Evolutionary conservation across 192 early-diverging fungal genomes (phyloP).

Genomic region (Coemansia sp.): DNA sequence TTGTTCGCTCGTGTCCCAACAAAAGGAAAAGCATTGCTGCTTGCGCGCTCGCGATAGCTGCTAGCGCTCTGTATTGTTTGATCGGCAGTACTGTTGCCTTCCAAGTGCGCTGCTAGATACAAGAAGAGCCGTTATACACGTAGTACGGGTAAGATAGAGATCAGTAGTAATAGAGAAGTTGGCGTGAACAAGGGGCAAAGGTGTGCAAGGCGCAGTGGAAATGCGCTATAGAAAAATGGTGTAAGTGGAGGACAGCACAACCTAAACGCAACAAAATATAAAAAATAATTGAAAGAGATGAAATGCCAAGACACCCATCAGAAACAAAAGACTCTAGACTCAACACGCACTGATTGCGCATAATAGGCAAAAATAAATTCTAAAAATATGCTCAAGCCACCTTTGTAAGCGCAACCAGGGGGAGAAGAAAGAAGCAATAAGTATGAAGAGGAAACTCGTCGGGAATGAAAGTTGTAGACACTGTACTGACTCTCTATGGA

Average conservation of each 20-base stretch:
- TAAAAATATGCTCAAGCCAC: too few relatives aligned
- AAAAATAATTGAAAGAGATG: conserved; percentile 2
- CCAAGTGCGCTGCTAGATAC: neutral
- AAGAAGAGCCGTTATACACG: neutral
- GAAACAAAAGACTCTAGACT: conserved; percentile 1
- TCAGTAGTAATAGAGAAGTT: conserved; percentile 6
- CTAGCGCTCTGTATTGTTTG: neutral
- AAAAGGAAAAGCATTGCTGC: neutral
- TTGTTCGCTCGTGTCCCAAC: neutral
- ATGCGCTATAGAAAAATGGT: too few relatives aligned
- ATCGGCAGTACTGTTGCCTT: neutral
- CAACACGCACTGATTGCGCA: neutral
- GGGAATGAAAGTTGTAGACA: too few relatives aligned
- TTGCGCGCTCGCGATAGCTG: too few relatives aligned
- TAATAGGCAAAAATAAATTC: too few relatives aligned
- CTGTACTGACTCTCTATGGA: too few relatives aligned
- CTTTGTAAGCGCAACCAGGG: too few relatives aligned
- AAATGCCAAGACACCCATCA: neutral
- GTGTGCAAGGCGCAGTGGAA: neutral
- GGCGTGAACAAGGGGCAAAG: neutral
- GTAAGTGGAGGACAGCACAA: neutral
- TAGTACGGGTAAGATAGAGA: conserved; percentile 2
- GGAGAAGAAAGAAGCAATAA: too few relatives aligned
- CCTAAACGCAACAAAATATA: neutral
- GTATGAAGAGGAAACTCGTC: too few relatives aligned